A percentile compares a stretch with the other conserved stretches of the same genome.
phyloP scores from a whole-genome alignment of 1,139 yeast genomes.

The Suzukiozyma palmioleophila region DNA sequence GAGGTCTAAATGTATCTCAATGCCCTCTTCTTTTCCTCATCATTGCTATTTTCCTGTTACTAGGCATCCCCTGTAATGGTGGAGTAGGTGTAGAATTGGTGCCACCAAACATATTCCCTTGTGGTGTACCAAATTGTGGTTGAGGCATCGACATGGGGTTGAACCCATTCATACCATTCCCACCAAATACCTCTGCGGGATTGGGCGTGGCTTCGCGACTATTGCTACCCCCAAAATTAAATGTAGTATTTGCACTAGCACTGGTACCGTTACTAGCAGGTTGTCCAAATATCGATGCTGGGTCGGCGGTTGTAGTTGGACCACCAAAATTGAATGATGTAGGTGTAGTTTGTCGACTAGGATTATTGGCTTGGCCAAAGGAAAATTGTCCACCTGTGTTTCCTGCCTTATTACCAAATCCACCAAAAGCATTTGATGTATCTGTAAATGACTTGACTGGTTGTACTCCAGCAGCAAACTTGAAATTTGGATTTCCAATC shows the following conservation, averaged over 20 bases:
- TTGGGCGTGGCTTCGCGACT: slow-evolving; percentile 22
- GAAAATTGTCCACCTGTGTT: slow-evolving; percentile 1
- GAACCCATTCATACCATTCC: slow-evolving; percentile 2
- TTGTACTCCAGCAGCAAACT: slow-evolving; percentile 11
- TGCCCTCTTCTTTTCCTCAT: slow-evolving; percentile 26
- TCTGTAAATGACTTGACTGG: slow-evolving; percentile 4
- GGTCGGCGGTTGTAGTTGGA: slow-evolving; percentile 1
- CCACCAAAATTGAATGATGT: slow-evolving; percentile 7
- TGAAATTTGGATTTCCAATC: slow-evolving; percentile 6
- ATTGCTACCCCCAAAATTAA: slow-evolving; percentile 1
- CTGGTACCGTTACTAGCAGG: neutral
- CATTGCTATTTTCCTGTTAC: slow-evolving; percentile 24
- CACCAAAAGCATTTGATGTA: neutral
- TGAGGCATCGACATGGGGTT: slow-evolving; percentile 4
- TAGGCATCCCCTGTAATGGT: slow-evolving; percentile 13
- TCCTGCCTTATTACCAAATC: neutral
- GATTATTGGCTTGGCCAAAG: slow-evolving; percentile 2
- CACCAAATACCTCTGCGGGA: slow-evolving; percentile 22
- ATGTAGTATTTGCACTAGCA: neutral
- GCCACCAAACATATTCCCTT: slow-evolving; percentile 3
- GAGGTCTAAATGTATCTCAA: neutral
- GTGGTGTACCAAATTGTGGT: slow-evolving; percentile 5
- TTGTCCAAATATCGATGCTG: slow-evolving; percentile 9
- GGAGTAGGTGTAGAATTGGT: slow-evolving; percentile 9
- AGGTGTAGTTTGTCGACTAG: slow-evolving; percentile 7